Evolutionary conservation across 1,139 yeast species (phyloP).

Genomic region (Hansenula lynferdii): DNA sequence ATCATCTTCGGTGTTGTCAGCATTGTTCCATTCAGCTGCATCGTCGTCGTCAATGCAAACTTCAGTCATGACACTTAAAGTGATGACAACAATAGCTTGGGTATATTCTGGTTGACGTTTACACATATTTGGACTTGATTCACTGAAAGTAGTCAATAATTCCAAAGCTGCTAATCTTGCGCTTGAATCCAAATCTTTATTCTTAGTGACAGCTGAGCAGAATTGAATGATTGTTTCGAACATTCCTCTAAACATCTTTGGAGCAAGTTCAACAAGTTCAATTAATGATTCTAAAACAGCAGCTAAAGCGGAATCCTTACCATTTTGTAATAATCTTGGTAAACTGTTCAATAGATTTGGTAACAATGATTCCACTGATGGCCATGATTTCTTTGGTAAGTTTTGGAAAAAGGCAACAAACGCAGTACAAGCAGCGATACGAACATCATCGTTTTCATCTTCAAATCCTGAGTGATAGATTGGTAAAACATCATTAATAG

Average conservation of each 20-base stretch:
- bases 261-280: conserved; percentile 89
- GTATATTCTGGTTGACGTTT: conserved; percentile 73
- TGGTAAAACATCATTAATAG: conserved; percentile 55
- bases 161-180: conserved; percentile 88
- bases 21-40: conserved; percentile 81
- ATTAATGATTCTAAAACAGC: conserved; percentile 85
- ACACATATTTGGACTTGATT: conserved; percentile 95
- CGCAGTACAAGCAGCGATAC: conserved; percentile 89
- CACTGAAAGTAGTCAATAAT: conserved; percentile 83
- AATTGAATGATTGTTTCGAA: conserved; percentile 83
- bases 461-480: conserved; percentile 76
- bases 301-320: conserved; percentile 77
- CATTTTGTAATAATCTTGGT: conserved; percentile 75
- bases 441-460: conserved; percentile 74
- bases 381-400: conserved; percentile 77
- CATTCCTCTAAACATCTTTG: conserved; percentile 89
- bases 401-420: conserved; percentile 86
- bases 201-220: conserved; percentile 75
- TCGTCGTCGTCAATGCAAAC: conserved; percentile 84
- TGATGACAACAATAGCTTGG: conserved; percentile 63
- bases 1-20: conserved; percentile 74
- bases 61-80: conserved; percentile 86
- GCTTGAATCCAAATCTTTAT: conserved; percentile 69
- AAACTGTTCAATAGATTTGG: conserved; percentile 83
- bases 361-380: conserved; percentile 65